Evolutionary conservation across 2,329 filamentous ascomycete genomes (phyloP), one percentile per base, ranked within the genome.

Genomic region (Aspergillus jensenii): DNA sequence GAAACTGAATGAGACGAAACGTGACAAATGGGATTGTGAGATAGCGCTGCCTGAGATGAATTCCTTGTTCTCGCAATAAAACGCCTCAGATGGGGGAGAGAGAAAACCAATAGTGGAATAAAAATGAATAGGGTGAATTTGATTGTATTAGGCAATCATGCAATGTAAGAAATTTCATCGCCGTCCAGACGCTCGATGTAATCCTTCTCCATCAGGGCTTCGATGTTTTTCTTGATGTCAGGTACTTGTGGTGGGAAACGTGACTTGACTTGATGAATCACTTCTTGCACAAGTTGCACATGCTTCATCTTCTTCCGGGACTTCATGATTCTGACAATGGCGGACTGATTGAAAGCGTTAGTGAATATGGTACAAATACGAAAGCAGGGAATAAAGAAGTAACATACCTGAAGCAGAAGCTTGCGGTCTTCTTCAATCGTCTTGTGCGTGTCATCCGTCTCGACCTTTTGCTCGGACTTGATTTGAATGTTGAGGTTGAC

Each of bases 161-260:
- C 93, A 64, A 98, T 87, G 76, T 98, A 98, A 57, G 93, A 91
- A 60, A 99, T 84, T 72, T 97, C 92, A 71, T 98, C 95, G 55
- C 91, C 92, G 48, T 98, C 95, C 58, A 98, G 80, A 57, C 95
- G 90, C 81, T 99, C 95, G 49, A 99, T 85, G 71, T 99, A 99
- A 76, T 99, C 95, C 82, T 99, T 99, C 82, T 99, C 95, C 64
- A 99, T 88, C 41, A 99, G 83, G 64, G 96, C 96, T 77, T 99
- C 95, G 74, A 99, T 98, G 77, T 95, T 97, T 81, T 98, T 99
- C 82, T 99, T 99, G 84, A 99, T 99, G 68, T 99, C 95, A 15
- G 86, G 83, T 31, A 99, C 85, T 79, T 96, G 96, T 41, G 95
- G 95, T 58, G 92, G 87, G 77, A 99, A 99, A 41, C 95, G 90